Conservation (phyloP, 768 basidiomycete genomes). For the Auricularia auricula-judae region DNA sequence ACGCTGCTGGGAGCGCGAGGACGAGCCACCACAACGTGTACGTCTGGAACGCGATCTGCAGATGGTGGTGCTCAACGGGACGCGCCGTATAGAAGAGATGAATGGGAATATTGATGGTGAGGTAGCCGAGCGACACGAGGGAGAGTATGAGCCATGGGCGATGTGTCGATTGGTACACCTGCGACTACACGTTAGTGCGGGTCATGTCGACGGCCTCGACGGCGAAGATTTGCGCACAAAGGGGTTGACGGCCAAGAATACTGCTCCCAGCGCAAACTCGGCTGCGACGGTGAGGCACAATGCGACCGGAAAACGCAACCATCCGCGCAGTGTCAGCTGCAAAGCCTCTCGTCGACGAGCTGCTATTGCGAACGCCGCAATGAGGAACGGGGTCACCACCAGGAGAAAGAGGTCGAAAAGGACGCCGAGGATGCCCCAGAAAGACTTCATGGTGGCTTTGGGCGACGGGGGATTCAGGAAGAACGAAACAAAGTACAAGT, state of each 20-base stretch:
- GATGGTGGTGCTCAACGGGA: slow-evolving; percentile 1
- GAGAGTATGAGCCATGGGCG: slow-evolving; percentile 3
- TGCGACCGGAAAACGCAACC: slow-evolving; percentile 4
- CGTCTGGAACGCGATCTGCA: background rate
- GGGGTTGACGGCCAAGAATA: background rate
- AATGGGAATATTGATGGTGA: background rate
- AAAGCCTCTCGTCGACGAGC: background rate
- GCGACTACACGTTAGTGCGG: background rate
- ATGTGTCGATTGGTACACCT: slow-evolving; percentile 1
- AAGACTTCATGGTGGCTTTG: background rate
- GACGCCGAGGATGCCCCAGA: background rate
- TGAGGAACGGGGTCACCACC: background rate
- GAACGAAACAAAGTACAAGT: no score
- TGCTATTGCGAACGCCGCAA: background rate
- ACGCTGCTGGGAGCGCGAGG: slow-evolving; percentile 1
- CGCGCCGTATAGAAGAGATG: background rate
- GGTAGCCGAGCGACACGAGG: background rate
- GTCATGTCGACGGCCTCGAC: background rate
- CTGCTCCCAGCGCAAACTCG: slow-evolving; percentile 1
- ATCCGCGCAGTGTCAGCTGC: slow-evolving; percentile 1
- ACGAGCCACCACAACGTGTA: slow-evolving; percentile 5
- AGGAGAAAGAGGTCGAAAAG: slow-evolving; percentile 3
- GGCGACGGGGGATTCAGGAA: no score
- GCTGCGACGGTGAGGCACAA: background rate
- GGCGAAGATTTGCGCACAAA: background rate